Conservation (phyloP, 371 early-diverging fungal species). For the Polyrhizophydium stewartii region DNA sequence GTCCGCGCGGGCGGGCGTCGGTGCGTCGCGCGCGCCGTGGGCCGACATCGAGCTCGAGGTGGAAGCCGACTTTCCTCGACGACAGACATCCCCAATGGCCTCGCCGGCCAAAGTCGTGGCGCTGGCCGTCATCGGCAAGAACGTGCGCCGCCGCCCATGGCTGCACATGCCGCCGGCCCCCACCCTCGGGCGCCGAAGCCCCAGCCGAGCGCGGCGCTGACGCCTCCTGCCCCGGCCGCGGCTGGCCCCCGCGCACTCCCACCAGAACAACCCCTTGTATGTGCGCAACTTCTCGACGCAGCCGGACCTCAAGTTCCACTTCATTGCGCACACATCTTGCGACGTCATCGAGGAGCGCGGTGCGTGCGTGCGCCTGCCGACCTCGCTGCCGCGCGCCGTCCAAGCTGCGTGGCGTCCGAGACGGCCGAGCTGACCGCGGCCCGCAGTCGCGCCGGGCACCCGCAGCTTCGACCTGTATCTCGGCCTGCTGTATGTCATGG, state of each 20-base stretch:
- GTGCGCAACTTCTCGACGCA: slow-evolving; percentile 70
- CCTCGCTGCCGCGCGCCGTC: too few relatives aligned
- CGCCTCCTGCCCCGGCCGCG: background rate
- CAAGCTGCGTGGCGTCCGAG: too few relatives aligned
- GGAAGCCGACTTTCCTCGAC: too few relatives aligned
- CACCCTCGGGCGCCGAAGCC: too few relatives aligned
- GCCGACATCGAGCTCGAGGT: too few relatives aligned
- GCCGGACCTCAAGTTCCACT: slow-evolving; percentile 81
- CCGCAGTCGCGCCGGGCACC: slow-evolving; percentile 48
- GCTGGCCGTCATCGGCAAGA: slow-evolving; percentile 1
- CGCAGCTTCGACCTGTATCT: slow-evolving; percentile 73
- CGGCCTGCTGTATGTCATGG: slow-evolving; percentile 80
- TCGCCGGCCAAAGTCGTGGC: background rate
- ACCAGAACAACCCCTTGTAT: slow-evolving; percentile 79
- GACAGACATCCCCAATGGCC: background rate
- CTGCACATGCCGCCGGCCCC: background rate
- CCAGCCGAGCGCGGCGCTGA: too few relatives aligned
- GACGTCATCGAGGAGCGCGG: slow-evolving; percentile 86
- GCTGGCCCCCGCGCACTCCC: background rate
- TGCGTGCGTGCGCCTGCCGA: slow-evolving; percentile 8
- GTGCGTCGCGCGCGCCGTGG: too few relatives aligned
- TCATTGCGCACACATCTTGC: slow-evolving; percentile 80
- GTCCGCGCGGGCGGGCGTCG: background rate
- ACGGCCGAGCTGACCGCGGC: too few relatives aligned
- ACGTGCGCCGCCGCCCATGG: slow-evolving; percentile 1